Conservation (phyloP, 139 green algal species). For the Ostreobium quekettii region DNA sequence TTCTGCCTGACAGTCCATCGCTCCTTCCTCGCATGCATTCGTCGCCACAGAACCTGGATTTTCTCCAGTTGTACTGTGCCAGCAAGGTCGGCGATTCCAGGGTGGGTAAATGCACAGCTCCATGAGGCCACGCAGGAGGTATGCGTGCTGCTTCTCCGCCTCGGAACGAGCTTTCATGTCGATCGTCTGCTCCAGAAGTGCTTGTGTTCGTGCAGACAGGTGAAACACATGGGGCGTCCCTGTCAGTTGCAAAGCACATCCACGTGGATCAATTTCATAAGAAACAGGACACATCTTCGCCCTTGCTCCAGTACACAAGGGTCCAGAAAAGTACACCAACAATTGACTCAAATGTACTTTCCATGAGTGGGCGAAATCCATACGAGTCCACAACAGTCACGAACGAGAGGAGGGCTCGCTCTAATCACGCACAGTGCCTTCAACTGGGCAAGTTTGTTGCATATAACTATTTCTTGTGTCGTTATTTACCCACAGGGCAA, state of each 20-base stretch:
- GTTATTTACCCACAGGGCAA: too few relatives aligned
- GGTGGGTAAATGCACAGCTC: constrained; percentile 68
- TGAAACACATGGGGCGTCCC: constrained; percentile 15
- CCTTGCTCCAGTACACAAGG: too few relatives aligned
- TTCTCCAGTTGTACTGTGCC: neutral
- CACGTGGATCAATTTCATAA: too few relatives aligned
- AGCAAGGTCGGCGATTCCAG: neutral
- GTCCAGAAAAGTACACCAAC: too few relatives aligned
- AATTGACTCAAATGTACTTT: too few relatives aligned
- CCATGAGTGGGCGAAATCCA: too few relatives aligned
- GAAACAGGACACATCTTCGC: too few relatives aligned
- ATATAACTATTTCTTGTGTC: too few relatives aligned
- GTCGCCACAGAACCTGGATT: neutral
- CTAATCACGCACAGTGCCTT: too few relatives aligned
- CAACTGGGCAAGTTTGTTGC: too few relatives aligned
- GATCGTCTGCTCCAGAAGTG: constrained; percentile 45
- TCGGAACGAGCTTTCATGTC: constrained; percentile 25
- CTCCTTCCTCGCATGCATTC: neutral
- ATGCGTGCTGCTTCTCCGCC: constrained; percentile 34
- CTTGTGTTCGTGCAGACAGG: constrained; percentile 28
- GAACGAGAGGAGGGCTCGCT: too few relatives aligned
- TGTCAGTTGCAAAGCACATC: neutral
- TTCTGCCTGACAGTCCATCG: neutral
- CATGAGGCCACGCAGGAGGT: constrained; percentile 53
- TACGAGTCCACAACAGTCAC: too few relatives aligned